phyloP scores from a whole-genome alignment of 164 flowering plant species.

The Amborella trichopoda region DNA sequence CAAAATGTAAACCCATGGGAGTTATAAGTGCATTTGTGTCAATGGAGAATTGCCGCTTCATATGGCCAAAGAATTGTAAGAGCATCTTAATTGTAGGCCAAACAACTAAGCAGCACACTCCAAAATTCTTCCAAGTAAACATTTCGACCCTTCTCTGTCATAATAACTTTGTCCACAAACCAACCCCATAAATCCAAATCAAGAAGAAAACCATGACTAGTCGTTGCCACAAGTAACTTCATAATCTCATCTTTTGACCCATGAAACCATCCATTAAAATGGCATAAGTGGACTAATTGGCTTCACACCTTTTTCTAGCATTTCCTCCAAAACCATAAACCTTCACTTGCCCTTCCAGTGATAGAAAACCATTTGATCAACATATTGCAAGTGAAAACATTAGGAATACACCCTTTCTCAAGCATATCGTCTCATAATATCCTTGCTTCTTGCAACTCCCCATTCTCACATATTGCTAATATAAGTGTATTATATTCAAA shows the following conservation, averaged over 20 bases:
- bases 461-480: constrained; percentile 51
- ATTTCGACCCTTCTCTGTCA: too few relatives aligned
- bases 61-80: too few relatives aligned
- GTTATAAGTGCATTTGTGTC: too few relatives aligned
- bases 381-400: constrained; percentile 40
- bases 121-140: too few relatives aligned
- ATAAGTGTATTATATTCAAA: constrained; percentile 53
- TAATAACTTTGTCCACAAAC: constrained; percentile 19
- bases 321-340: constrained; percentile 57
- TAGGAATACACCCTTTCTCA: constrained; percentile 41
- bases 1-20: too few relatives aligned
- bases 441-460: constrained; percentile 49
- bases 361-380: constrained; percentile 41
- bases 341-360: constrained; percentile 45
- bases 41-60: too few relatives aligned
- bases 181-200: constrained; percentile 41
- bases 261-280: constrained; percentile 32
- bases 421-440: constrained; percentile 73
- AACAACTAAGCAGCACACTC: too few relatives aligned
- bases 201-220: constrained; percentile 14
- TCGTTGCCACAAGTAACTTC: constrained; percentile 21
- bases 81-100: too few relatives aligned
- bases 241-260: constrained; percentile 20
- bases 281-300: constrained; percentile 46
- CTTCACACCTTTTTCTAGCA: constrained; percentile 46